Evolutionary conservation across 1,284 basidiomycete species (phyloP).

Genomic region (Inonotus hispidus): DNA sequence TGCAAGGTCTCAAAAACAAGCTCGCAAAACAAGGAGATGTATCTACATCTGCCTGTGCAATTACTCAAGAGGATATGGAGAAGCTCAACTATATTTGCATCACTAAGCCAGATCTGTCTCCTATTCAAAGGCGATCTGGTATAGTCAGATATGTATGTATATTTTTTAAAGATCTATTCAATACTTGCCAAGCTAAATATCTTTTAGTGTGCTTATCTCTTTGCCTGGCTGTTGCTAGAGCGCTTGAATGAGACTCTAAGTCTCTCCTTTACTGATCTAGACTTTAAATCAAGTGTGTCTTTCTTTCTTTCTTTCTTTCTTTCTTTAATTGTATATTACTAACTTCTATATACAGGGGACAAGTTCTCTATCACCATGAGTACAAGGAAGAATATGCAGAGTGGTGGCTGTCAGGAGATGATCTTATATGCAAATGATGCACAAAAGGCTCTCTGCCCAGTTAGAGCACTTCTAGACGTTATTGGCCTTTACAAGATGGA

Average conservation of each 20-base stretch:
- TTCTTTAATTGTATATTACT: not conserved
- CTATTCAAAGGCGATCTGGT: slow-evolving; percentile 18
- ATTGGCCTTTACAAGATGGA: slow-evolving; percentile 1
- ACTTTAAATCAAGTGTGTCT: slow-evolving; percentile 4
- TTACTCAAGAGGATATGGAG: slow-evolving; percentile 22
- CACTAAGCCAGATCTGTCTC: not conserved
- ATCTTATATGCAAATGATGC: slow-evolving; percentile 17
- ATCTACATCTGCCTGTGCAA: slow-evolving; percentile 22
- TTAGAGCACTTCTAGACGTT: slow-evolving; percentile 13
- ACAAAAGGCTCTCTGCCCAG: slow-evolving; percentile 15
- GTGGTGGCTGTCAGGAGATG: slow-evolving; percentile 17
- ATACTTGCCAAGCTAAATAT: not conserved
- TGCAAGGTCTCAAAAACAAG: slow-evolving; percentile 24
- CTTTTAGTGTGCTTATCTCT: slow-evolving; percentile 20
- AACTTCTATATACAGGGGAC: not conserved
- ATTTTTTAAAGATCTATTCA: not conserved
- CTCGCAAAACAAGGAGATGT: slow-evolving; percentile 23
- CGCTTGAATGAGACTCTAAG: slow-evolving; percentile 21
- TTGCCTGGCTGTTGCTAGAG: slow-evolving; percentile 23
- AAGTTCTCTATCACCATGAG: slow-evolving; percentile 4
- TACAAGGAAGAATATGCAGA: slow-evolving; percentile 19
- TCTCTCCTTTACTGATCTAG: slow-evolving; percentile 19
- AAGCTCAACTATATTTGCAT: slow-evolving; percentile 22
- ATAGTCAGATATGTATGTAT: slow-evolving; percentile 21
- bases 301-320: slow-evolving; percentile 17